Evolutionary conservation across 73 alveolate species (phyloP).

Genomic region (Paramecium biaurelia): DNA sequence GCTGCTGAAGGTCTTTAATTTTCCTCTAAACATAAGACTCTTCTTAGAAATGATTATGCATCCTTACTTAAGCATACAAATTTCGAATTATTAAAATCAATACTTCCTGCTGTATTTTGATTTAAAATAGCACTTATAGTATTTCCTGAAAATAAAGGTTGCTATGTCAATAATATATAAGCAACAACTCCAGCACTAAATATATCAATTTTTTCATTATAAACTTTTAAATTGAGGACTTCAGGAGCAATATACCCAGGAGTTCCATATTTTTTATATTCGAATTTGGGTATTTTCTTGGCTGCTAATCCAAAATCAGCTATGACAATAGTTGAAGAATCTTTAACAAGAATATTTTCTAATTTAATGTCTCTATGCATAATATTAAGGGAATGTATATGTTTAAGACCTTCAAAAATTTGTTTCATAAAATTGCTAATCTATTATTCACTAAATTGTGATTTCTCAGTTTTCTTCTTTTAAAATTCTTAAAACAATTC

Average conservation of each 20-base stretch:
- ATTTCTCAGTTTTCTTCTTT: neutral
- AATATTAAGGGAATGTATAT: slow-evolving; percentile 52
- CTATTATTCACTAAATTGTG: neutral
- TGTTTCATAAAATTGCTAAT: slow-evolving; percentile 6
- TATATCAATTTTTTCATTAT: slow-evolving; percentile 59
- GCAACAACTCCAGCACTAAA: slow-evolving; percentile 54
- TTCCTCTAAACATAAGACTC: neutral
- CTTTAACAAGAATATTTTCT: slow-evolving; percentile 38
- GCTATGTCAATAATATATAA: slow-evolving; percentile 17
- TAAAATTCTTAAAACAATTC: slow-evolving; percentile 14
- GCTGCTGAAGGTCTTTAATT: slow-evolving; percentile 8
- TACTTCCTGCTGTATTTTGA: slow-evolving; percentile 39
- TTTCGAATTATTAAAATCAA: neutral
- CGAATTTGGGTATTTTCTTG: neutral
- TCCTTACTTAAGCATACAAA: neutral
- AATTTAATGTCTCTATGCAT: slow-evolving; percentile 61
- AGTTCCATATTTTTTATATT: slow-evolving; percentile 65
- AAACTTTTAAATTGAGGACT: slow-evolving; percentile 32
- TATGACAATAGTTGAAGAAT: neutral
- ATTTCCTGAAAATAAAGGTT: neutral
- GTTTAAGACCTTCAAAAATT: slow-evolving; percentile 31
- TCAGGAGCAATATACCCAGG: slow-evolving; percentile 66
- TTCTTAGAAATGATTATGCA: neutral
- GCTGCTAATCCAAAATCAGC: slow-evolving; percentile 55
- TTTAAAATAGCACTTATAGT: neutral